Evolutionary conservation across 2,329 filamentous ascomycete species (phyloP).

Genomic region (Kalaharituber pfeilii): DNA sequence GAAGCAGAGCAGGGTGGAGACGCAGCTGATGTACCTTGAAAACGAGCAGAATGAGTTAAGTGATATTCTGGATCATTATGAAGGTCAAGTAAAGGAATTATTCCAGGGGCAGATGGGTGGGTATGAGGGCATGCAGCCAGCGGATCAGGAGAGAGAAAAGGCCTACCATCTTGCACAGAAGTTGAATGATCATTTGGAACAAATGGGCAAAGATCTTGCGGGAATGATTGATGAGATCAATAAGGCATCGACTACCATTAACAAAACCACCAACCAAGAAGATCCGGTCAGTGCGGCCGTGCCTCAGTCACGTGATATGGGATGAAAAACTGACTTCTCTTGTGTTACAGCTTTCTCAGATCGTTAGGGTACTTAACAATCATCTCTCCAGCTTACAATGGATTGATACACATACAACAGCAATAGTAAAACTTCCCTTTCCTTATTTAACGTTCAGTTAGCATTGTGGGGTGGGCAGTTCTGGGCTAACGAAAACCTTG

Average conservation of each 20-base stretch:
- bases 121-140: constrained; percentile 60
- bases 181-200: constrained; percentile 72
- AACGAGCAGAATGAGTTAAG: constrained; percentile 83
- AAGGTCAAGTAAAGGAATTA: constrained; percentile 78
- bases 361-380: constrained; percentile 16
- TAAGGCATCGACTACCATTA: constrained; percentile 69
- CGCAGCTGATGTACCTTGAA: constrained; percentile 76
- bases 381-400: constrained; percentile 14
- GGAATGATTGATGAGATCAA: constrained; percentile 99
- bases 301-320: background rate
- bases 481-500: constrained; percentile 14
- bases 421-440: constrained; percentile 2
- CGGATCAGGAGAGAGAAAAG: constrained; percentile 86
- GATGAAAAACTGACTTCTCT: background rate
- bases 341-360: constrained; percentile 11
- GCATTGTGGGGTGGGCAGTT: no score
- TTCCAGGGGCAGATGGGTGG: constrained; percentile 40
- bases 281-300: constrained; percentile 50
- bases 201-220: constrained; percentile 79
- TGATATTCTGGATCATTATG: constrained; percentile 75
- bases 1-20: constrained; percentile 82
- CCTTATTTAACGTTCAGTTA: background rate
- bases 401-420: constrained; percentile 13
- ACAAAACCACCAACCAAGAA: constrained; percentile 74
- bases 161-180: constrained; percentile 95